Base-by-base conservation (phyloP, 257 asterid species). In the Penstemon barbatus region DNA sequence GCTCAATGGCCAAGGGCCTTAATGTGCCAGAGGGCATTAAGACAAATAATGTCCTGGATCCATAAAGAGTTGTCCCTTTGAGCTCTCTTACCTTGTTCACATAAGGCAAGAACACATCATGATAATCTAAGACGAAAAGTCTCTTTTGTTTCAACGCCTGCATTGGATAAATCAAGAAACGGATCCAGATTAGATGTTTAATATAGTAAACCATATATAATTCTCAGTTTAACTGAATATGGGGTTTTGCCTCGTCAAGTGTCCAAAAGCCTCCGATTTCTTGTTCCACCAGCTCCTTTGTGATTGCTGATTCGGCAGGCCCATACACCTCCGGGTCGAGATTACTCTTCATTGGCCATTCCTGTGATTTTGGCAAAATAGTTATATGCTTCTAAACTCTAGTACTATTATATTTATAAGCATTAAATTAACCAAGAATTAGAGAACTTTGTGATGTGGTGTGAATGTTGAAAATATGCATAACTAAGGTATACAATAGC, bases 341-440 rank as follows among this genome's bases (percentile, higher is more conserved):
- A 8, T 68, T 66, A 71, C 98, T 92, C 80, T 80, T 89, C 75
- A 89, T 7, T 9, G 98, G 96, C 90, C 90, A 87, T 75, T 91
- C 95, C 98, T 89, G 62, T 42, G 56, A 39, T 4, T 4, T 12
- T 56, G 44, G n/a, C 7, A 5, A 12, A 61, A 19, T 11, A 15
- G 5, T 8, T 50, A 50, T 11, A 50, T 4, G 55, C 15, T 8
- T 11, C 8, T 49, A 7, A 2, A n/a, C 11, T 2, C 54, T 1
- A 10, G 55, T n/a, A 46, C 10, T 46, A 9, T 46, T 7, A 3
- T 7, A 6, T 46, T 3, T 46, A 46, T 46, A 25, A 25, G 33
- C 33, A 25, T 25, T 25, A 1, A 25, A 25, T 25, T 25, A 25
- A 25, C 33, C 33, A 25, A 25, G 33, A 25, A 25, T 25, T 25